A percentile compares a stretch with the other conserved stretches of the same genome.
phyloP scores from a whole-genome alignment of 176 grass and related monocot species.

The Oryza glaberrima region DNA sequence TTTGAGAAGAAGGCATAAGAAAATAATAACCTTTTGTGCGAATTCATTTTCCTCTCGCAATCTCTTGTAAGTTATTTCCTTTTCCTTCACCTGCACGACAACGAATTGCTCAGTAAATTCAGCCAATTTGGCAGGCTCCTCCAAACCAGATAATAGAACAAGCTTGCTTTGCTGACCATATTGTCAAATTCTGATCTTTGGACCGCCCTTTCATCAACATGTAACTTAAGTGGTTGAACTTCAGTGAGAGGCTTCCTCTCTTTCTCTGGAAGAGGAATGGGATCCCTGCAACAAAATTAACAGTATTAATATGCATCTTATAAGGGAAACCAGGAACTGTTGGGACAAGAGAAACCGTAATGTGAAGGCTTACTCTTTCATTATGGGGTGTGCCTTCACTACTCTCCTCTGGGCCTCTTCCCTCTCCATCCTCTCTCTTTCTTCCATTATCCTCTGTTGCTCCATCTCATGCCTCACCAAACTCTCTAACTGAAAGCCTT shows the following conservation, averaged over 20 bases:
- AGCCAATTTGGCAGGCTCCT: not conserved
- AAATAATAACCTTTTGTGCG: slow-evolving; percentile 58
- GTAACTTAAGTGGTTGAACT: slow-evolving; percentile 74
- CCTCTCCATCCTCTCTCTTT: slow-evolving; percentile 58
- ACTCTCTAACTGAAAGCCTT: slow-evolving; percentile 89
- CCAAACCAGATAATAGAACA: not conserved
- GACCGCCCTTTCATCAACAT: slow-evolving; percentile 74
- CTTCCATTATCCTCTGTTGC: slow-evolving; percentile 68
- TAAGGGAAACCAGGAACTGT: slow-evolving; percentile 29
- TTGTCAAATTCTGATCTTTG: slow-evolving; percentile 92
- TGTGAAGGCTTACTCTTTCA: slow-evolving; percentile 64
- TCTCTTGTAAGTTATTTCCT: slow-evolving; percentile 83
- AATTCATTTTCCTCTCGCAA: slow-evolving; percentile 83
- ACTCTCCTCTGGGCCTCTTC: slow-evolving; percentile 74
- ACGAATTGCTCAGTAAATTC: slow-evolving; percentile 8
- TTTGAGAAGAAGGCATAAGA: not conserved
- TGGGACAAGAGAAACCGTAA: not conserved
- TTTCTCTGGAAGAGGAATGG: slow-evolving; percentile 73
- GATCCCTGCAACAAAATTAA: slow-evolving; percentile 64
- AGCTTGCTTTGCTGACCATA: slow-evolving; percentile 42
- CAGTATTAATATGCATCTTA: slow-evolving; percentile 1
- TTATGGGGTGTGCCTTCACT: slow-evolving; percentile 72
- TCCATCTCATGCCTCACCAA: slow-evolving; percentile 84
- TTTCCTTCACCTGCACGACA: slow-evolving; percentile 74
- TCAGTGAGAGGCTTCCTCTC: slow-evolving; percentile 90